Evolutionary conservation across 164 flowering plant genomes (phyloP), one percentile per base, ranked within the genome.

Genomic region (Kingdonia uniflora): DNA sequence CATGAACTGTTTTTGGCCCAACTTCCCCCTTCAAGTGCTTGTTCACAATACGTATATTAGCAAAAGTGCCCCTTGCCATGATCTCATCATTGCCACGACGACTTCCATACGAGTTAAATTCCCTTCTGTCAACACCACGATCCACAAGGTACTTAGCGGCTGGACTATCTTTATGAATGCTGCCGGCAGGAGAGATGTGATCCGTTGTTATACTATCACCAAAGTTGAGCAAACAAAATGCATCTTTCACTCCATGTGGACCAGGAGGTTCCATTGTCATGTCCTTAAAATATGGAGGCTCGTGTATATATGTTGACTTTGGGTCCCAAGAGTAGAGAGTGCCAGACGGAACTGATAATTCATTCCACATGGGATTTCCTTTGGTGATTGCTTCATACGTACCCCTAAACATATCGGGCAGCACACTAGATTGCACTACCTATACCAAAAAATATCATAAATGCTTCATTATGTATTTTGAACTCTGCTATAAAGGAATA

Each of bases 121-220:
- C 87, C 55, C 73, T 75, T 55, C 85, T 68, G 42, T 79, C 85
- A 50, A 80, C 87, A 25, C 85, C 81, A 47, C 68, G 84, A 42
- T 80, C 90, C 64, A 76, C 57, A 26, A 83, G 80, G 52, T 69
- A 83, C 54, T 51, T 80, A 10, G 90, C 86, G 4, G 86, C 86
- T 51, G 90, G 86, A 56, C 86, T 80, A 63, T 80, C 90, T 43
- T 68, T 79, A 64, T 84, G 82, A 54, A 84, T 84, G 74, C 91
- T 84, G n/a, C 87, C 87, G 62, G 91, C 87, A 13, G 91, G 91
- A 16, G 89, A 82, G 58, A 80, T 80, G 66, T 82, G 89, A 65
- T 82, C 89, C 42, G 89, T 82, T n/a, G 85, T 82, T 43, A 80
- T 82, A 56, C 89, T 82, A 55, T 82, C 89, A 29, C 85, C 85